These are phyloP conservation scores for Pichia occidentalis DNA, from an alignment of 805 yeast genomes.

Conservation along the genomic window DNA sequence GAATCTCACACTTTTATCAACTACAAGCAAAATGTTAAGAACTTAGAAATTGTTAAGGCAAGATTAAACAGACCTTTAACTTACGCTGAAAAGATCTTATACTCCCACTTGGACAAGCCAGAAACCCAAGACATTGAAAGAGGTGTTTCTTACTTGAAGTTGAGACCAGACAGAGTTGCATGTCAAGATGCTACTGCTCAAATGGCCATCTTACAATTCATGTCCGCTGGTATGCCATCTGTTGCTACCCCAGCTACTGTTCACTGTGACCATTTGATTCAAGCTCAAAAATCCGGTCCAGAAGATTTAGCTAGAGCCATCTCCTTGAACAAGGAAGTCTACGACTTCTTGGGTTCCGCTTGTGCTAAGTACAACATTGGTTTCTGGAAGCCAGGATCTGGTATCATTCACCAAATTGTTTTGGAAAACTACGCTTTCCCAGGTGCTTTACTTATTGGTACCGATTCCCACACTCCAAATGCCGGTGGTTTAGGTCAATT, in stretches of 20 bases:
- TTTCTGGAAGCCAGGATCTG: slow-evolving; percentile 99
- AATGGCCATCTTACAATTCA: slow-evolving; percentile 96
- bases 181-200: slow-evolving; percentile 99
- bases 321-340: slow-evolving; percentile 87
- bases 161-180: slow-evolving; percentile 96
- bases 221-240: slow-evolving; percentile 86
- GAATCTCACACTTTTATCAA: slow-evolving; percentile 82
- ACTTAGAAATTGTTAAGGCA: slow-evolving; percentile 70
- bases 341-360: slow-evolving; percentile 87
- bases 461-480: slow-evolving; percentile 98
- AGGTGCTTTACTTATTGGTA: slow-evolving; percentile 94
- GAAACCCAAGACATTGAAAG: slow-evolving; percentile 68
- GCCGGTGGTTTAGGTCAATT: slow-evolving; percentile 99
- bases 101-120: slow-evolving; percentile 87
- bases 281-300: slow-evolving; percentile 90
- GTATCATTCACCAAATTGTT: slow-evolving; percentile 96
- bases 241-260: slow-evolving; percentile 94
- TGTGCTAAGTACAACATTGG: slow-evolving; percentile 94
- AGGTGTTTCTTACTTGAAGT: slow-evolving; percentile 85
- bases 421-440: slow-evolving; percentile 96
- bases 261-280: slow-evolving; percentile 97
- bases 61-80: slow-evolving; percentile 79
- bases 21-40: slow-evolving; percentile 86
- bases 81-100: slow-evolving; percentile 87
- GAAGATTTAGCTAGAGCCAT: slow-evolving; percentile 76